Evolutionary conservation across 805 yeast species (phyloP), one percentile per base, ranked within the genome.

Genomic region (Hanseniaspora valbyensis): DNA sequence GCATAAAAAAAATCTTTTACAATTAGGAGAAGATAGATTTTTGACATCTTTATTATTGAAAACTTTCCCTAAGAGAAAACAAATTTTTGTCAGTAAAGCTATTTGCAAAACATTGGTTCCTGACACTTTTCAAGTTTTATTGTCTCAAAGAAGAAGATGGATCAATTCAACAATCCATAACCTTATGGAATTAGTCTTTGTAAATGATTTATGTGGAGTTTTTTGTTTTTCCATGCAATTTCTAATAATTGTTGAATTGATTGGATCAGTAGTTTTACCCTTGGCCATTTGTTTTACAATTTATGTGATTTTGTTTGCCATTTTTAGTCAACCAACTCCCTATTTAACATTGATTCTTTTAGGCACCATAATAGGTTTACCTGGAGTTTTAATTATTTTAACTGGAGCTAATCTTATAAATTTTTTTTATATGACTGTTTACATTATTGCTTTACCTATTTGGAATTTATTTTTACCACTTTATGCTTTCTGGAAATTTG

Each of bases 141-240:
- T 88, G 42, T 88, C 95, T 1, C 96, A 88, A 64, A 81, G 96
- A 64, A 85, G 96, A 69, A 83, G 96, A 64, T 88, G 96, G 96
- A 88, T 88, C 58, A 88, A 88, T 65, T 88, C 96, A 4, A 89
- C 96, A 0, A 89, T 88, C 33, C 96, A 88, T 66, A 88, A 88
- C 61, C 74, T 88, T 65, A 75, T 89, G 79, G 96, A 88, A 65
- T 76, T 88, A 60, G 84, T 82, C 3, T 68, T 85, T 54, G 89
- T 88, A 19, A 78, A 79, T 49, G 95, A 88, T 63, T 72, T 89
- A 56, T 88, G 96, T 73, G 96, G 96, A 57, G 86, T 94, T 0
- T 88, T 88, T 63, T 87, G 95, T 58, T 84, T 89, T 58, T 87
- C 95, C 0, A 88, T 88, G 96, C 95, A 88, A 66, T 88, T 88